Evolutionary conservation across 257 asterid species (phyloP).

Genomic region (Fraxinus cuspidata): DNA sequence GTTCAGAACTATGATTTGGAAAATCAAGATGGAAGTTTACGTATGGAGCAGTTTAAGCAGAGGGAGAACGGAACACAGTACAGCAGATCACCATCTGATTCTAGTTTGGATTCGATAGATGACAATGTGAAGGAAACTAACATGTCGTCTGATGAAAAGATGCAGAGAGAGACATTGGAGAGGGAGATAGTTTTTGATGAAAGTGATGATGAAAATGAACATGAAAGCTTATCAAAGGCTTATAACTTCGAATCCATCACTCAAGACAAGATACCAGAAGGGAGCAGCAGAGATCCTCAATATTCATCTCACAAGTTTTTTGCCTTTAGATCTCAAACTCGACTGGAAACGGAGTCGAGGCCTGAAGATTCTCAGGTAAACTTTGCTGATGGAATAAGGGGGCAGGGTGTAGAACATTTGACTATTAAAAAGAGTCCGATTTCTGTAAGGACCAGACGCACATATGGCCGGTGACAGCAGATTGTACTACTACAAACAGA

Average conservation of each 20-base stretch:
- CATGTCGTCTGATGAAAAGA: slow-evolving; percentile 24
- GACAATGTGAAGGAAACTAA: slow-evolving; percentile 20
- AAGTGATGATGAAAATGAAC: slow-evolving; percentile 40
- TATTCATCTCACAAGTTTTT: slow-evolving; percentile 21
- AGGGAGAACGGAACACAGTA: slow-evolving; percentile 16
- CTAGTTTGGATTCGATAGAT: slow-evolving; percentile 53
- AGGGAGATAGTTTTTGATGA: slow-evolving; percentile 38
- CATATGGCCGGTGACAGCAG: slow-evolving; percentile 27
- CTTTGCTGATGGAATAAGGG: slow-evolving; percentile 1
- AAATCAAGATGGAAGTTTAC: slow-evolving; percentile 20
- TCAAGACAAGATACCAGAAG: slow-evolving; percentile 26
- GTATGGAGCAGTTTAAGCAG: slow-evolving; percentile 18
- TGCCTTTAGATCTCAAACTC: slow-evolving; percentile 23
- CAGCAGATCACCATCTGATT: slow-evolving; percentile 40
- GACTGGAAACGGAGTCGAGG: slow-evolving; percentile 13
- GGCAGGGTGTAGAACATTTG: slow-evolving; percentile 30
- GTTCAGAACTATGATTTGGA: slow-evolving; percentile 26
- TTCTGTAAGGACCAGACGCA: slow-evolving; percentile 52
- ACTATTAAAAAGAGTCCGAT: slow-evolving; percentile 43
- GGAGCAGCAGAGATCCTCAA: slow-evolving; percentile 11
- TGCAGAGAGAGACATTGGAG: slow-evolving; percentile 20
- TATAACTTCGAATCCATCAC: background rate
- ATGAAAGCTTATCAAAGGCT: background rate
- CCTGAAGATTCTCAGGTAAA: slow-evolving; percentile 4
- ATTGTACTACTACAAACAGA: background rate